A percentile compares a stretch with the other conserved stretches of the same genome.
Conservation (phyloP, 129 eudicot genomes). For the Mikania micrantha region DNA sequence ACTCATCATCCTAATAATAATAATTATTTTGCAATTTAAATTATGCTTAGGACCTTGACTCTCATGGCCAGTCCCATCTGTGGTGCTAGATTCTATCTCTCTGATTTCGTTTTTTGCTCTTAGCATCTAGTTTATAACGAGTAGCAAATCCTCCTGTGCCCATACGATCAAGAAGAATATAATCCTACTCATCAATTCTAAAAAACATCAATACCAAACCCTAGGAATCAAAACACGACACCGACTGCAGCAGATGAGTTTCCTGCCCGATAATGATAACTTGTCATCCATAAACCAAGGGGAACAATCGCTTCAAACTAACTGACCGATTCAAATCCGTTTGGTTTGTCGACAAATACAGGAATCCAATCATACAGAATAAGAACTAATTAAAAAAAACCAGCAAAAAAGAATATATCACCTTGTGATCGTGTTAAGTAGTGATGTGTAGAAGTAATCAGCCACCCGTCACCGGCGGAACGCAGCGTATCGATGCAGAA, state of each 20-base stretch:
- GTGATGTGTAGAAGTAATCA: slow-evolving; percentile 9
- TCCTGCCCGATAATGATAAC: neutral
- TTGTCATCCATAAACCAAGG: neutral
- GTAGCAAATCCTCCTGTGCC: neutral
- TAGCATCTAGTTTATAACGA: neutral
- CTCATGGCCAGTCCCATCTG: neutral
- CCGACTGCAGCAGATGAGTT: neutral
- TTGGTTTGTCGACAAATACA: neutral
- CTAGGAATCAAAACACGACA: slow-evolving; percentile 8
- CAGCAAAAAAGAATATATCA: neutral
- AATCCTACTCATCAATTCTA: neutral
- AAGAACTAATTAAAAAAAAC: neutral
- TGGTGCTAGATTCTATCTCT: neutral
- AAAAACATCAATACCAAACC: neutral
- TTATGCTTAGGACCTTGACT: neutral
- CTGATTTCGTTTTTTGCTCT: neutral
- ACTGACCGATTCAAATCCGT: neutral
- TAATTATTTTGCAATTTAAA: neutral
- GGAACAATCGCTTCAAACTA: neutral
- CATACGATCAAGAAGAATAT: neutral
- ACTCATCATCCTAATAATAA: neutral
- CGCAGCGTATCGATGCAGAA: neutral
- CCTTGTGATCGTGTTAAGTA: slow-evolving; percentile 2
- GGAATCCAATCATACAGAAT: neutral
- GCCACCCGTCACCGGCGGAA: neutral